phyloP scores from a whole-genome alignment of 495 filamentous ascomycete species.

The Penicillium bialowiezense region DNA sequence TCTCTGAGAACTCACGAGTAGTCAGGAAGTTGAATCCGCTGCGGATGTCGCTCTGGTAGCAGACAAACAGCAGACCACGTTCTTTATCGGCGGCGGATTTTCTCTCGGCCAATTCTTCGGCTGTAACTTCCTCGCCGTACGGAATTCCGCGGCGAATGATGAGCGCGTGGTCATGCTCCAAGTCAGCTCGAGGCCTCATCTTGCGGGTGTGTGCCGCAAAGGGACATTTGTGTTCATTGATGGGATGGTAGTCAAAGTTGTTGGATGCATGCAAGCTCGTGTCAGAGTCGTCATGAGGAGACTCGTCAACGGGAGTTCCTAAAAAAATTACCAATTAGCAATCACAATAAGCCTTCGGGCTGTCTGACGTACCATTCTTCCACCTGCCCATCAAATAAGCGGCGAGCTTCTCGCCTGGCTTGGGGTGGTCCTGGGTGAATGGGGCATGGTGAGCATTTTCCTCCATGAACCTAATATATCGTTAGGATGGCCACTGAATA shows the following conservation, averaged over 20 bases:
- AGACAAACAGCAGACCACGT: conserved; percentile 21
- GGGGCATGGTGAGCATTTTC: conserved; percentile 3
- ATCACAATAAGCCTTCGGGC: not conserved
- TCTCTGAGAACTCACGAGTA: conserved; percentile 18
- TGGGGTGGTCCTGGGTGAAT: not conserved
- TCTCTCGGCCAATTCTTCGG: conserved; percentile 5
- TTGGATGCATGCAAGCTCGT: conserved; percentile 20
- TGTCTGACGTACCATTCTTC: conserved; percentile 28
- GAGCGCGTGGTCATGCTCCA: conserved; percentile 13
- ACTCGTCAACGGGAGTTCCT: conserved; percentile 12
- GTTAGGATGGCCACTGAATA: not conserved
- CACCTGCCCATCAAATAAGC: conserved; percentile 37
- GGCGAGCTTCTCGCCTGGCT: conserved; percentile 22
- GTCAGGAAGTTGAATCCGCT: conserved; percentile 25
- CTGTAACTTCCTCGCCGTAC: conserved; percentile 18
- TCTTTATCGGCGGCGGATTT: not conserved
- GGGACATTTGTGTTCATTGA: conserved; percentile 21
- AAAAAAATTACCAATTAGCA: not conserved
- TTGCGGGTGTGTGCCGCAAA: conserved; percentile 39
- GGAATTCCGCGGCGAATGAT: conserved; percentile 34
- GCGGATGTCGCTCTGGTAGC: conserved; percentile 24
- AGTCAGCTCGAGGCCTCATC: conserved; percentile 26
- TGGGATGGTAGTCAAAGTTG: conserved; percentile 27
- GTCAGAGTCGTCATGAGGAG: conserved; percentile 23
- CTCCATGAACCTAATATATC: conserved; percentile 12